A percentile compares a stretch with the other conserved stretches of the same genome.
Evolutionary conservation across 495 filamentous ascomycete genomes (phyloP).

Genomic region (Pyrenopolyporus hunteri): DNA sequence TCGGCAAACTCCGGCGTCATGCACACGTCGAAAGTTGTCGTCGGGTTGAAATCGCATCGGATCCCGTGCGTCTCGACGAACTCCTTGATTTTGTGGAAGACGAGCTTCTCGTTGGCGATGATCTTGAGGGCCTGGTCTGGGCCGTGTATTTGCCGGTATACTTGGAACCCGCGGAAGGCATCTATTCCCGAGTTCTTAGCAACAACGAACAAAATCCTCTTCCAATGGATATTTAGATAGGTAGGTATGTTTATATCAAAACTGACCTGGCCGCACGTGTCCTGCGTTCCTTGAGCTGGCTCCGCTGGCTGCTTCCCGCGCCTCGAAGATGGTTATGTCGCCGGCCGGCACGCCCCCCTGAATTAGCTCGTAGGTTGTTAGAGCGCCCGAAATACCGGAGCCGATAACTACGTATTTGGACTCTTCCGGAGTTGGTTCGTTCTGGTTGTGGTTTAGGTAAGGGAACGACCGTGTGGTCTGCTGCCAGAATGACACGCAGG

Average conservation of each 20-base stretch:
- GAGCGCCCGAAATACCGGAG: constrained; percentile 41
- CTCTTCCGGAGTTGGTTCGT: constrained; percentile 12
- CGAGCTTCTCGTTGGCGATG: constrained; percentile 40
- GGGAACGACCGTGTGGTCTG: constrained; percentile 35
- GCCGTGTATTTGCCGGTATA: constrained; percentile 36
- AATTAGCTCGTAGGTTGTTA: constrained; percentile 39
- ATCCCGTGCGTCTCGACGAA: constrained; percentile 38
- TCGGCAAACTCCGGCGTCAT: constrained; percentile 41
- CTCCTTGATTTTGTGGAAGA: constrained; percentile 32
- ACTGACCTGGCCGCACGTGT: constrained; percentile 41
- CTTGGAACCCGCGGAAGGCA: constrained; percentile 42
- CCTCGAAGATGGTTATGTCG: constrained; percentile 41
- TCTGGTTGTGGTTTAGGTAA: constrained; percentile 35
- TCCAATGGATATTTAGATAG: background rate
- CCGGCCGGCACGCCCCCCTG: constrained; percentile 32
- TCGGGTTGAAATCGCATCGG: constrained; percentile 41
- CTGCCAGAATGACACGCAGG: constrained; percentile 38
- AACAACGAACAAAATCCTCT: background rate
- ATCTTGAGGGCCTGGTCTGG: constrained; percentile 40
- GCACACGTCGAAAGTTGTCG: constrained; percentile 43
- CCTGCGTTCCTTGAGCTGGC: constrained; percentile 43
- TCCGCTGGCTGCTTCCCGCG: constrained; percentile 42
- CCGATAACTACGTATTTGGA: constrained; percentile 39
- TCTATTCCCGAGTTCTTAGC: constrained; percentile 12
- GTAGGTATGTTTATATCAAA: background rate